These are phyloP conservation scores for Xylariaceae sp. DNA, from an alignment of 2,329 filamentous ascomycete species.

Conservation along the genomic window DNA sequence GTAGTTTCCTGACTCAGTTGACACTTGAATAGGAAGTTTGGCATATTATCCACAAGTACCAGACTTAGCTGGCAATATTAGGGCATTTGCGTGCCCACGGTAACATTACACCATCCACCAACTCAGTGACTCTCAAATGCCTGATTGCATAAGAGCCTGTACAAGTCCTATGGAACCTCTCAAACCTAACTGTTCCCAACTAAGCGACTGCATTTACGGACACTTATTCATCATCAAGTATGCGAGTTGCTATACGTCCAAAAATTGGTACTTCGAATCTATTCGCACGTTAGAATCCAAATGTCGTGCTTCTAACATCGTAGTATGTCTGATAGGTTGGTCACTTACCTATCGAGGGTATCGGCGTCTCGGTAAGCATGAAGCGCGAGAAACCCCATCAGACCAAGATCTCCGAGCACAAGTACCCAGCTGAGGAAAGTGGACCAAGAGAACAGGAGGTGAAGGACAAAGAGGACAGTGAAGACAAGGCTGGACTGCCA, in stretches of 20 bases:
- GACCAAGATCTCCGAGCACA: conserved; percentile 73
- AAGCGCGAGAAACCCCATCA: conserved; percentile 79
- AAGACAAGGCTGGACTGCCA: conserved; percentile 93
- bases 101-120: conserved; percentile 18
- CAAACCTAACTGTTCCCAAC: background rate
- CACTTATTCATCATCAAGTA: conserved; percentile 79
- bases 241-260: conserved; percentile 82
- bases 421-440: conserved; percentile 83
- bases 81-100: conserved; percentile 19
- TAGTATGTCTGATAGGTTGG: background rate
- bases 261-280: conserved; percentile 90
- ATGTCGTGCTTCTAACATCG: conserved; percentile 52
- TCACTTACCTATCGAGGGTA: conserved; percentile 63
- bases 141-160: background rate
- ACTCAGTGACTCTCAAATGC: background rate
- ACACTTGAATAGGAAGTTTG: background rate
- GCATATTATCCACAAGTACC: conserved; percentile 8
- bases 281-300: conserved; percentile 29
- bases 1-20: background rate
- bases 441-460: conserved; percentile 88
- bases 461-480: conserved; percentile 74
- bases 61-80: conserved; percentile 4
- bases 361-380: conserved; percentile 86
- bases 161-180: background rate
- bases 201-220: background rate